A percentile compares a stretch with the other conserved stretches of the same genome.
Evolutionary conservation across 75 land plant genomes (phyloP).

Genomic region (Adiantum capillusveneris): DNA sequence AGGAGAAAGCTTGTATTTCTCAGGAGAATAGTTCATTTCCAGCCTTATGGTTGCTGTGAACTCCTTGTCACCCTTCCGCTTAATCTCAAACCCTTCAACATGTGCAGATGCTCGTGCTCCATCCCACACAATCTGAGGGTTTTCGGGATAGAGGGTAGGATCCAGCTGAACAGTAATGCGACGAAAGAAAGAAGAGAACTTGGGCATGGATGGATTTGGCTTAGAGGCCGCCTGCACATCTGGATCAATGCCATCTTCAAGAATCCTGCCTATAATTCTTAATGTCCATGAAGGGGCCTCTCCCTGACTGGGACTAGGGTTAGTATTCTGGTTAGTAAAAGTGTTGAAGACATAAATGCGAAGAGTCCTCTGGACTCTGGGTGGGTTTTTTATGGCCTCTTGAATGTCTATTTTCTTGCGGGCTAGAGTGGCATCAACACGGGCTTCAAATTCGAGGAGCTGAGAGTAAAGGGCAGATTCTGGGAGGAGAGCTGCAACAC

Average conservation of each 20-base stretch:
- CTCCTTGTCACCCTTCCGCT: slow-evolving; percentile 87
- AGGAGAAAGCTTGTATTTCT: slow-evolving; percentile 84
- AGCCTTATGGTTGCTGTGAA: slow-evolving; percentile 61
- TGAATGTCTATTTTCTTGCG: slow-evolving; percentile 93
- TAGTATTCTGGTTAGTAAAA: slow-evolving; percentile 59
- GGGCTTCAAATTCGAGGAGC: slow-evolving; percentile 89
- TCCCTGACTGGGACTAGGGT: slow-evolving; percentile 25
- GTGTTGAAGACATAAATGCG: slow-evolving; percentile 94
- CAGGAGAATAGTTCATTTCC: slow-evolving; percentile 92
- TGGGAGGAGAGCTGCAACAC: slow-evolving; percentile 81
- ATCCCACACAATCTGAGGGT: slow-evolving; percentile 79
- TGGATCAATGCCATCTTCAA: slow-evolving; percentile 73
- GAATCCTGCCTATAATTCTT: slow-evolving; percentile 73
- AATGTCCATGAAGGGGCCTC: slow-evolving; percentile 96
- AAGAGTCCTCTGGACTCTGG: slow-evolving; percentile 75
- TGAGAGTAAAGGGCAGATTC: slow-evolving; percentile 95
- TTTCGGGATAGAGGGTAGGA: slow-evolving; percentile 80
- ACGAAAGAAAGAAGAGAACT: slow-evolving; percentile 90
- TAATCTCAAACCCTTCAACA: slow-evolving; percentile 94
- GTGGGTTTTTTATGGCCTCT: slow-evolving; percentile 78
- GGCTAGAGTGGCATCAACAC: slow-evolving; percentile 77
- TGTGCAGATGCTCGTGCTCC: slow-evolving; percentile 57
- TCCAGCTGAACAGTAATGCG: slow-evolving; percentile 74
- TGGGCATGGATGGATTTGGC: slow-evolving; percentile 52
- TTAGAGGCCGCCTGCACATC: slow-evolving; percentile 43